Conservation (phyloP, 2,329 filamentous ascomycete species). For the Colletotrichum lini region DNA sequence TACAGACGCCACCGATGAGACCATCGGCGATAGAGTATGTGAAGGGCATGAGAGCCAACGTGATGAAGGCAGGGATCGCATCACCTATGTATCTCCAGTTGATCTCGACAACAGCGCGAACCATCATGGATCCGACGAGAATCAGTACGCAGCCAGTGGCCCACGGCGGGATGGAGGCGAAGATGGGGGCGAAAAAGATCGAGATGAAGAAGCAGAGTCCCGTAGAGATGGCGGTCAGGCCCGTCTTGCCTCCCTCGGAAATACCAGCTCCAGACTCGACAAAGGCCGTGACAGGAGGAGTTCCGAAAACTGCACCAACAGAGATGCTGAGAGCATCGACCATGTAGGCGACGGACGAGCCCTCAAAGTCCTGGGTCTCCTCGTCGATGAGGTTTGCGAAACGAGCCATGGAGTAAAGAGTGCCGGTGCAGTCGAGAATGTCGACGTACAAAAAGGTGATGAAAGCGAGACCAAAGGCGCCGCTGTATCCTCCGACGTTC, state of each 20-base stretch:
- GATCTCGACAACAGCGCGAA: conserved; percentile 82
- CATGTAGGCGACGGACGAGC: conserved; percentile 85
- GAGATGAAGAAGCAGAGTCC: conserved; percentile 89
- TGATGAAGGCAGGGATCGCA: conserved; percentile 86
- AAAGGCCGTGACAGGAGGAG: conserved; percentile 87
- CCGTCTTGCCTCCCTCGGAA: conserved; percentile 87
- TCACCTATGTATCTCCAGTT: conserved; percentile 92
- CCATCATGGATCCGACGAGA: conserved; percentile 91
- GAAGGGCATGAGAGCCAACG: conserved; percentile 89
- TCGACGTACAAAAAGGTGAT: conserved; percentile 94
- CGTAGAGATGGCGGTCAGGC: conserved; percentile 83
- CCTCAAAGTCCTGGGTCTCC: conserved; percentile 88
- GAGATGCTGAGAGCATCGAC: conserved; percentile 85
- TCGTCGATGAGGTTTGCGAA: conserved; percentile 87
- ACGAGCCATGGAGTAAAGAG: conserved; percentile 90
- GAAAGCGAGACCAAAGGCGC: conserved; percentile 85
- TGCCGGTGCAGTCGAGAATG: conserved; percentile 89
- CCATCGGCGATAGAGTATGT: conserved; percentile 92
- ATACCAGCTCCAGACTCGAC: conserved; percentile 93
- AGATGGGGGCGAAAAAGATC: conserved; percentile 91
- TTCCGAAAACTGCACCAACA: conserved; percentile 83
- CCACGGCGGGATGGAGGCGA: conserved; percentile 90
- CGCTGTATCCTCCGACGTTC: conserved; percentile 77
- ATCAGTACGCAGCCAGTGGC: conserved; percentile 91
- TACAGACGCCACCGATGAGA: conserved; percentile 83